Percentiles rank a stretch among this genome's conserved stretches.
Evolutionary conservation across 176 grass and related monocot genomes (phyloP).

Genomic region (Ampelocalamus luodianensis): DNA sequence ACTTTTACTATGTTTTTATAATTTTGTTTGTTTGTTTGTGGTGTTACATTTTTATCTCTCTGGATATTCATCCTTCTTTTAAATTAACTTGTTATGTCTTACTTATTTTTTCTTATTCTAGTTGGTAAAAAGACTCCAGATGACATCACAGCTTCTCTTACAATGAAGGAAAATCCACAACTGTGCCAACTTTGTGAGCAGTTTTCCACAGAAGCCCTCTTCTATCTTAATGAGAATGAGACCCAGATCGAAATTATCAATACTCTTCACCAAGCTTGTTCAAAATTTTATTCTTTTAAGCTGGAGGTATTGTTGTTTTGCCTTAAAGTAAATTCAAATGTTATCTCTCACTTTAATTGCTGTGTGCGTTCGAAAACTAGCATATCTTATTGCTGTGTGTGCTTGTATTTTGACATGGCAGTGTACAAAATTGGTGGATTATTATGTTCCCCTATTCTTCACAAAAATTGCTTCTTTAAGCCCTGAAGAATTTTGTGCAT

Average conservation of each 20-base stretch:
- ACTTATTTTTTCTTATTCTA: slow-evolving; percentile 44
- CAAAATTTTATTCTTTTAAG: slow-evolving; percentile 54
- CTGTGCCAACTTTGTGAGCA: slow-evolving; percentile 69
- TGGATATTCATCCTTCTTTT: slow-evolving; percentile 35
- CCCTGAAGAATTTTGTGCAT: slow-evolving; percentile 71
- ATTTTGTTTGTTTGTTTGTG: not conserved
- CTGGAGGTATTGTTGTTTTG: slow-evolving; percentile 51
- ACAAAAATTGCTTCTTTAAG: slow-evolving; percentile 60
- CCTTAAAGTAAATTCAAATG: not conserved
- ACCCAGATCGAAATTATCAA: slow-evolving; percentile 60
- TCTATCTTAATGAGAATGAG: slow-evolving; percentile 71
- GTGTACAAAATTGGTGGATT: slow-evolving; percentile 72
- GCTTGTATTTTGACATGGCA: slow-evolving; percentile 46
- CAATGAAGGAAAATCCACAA: slow-evolving; percentile 49
- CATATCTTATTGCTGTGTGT: not conserved
- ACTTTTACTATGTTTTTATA: not conserved
- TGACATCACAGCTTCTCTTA: slow-evolving; percentile 9
- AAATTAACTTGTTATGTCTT: not conserved
- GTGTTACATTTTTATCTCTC: not conserved
- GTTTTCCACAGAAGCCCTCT: slow-evolving; percentile 61
- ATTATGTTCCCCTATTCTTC: slow-evolving; percentile 69
- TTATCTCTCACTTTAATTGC: not conserved
- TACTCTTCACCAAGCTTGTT: slow-evolving; percentile 67
- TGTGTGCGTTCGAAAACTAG: not conserved
- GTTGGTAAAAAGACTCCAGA: slow-evolving; percentile 43